Evolutionary conservation across 1,139 yeast species (phyloP), one percentile per base, ranked within the genome.

Genomic region (Entelexis paramagnoliae): DNA sequence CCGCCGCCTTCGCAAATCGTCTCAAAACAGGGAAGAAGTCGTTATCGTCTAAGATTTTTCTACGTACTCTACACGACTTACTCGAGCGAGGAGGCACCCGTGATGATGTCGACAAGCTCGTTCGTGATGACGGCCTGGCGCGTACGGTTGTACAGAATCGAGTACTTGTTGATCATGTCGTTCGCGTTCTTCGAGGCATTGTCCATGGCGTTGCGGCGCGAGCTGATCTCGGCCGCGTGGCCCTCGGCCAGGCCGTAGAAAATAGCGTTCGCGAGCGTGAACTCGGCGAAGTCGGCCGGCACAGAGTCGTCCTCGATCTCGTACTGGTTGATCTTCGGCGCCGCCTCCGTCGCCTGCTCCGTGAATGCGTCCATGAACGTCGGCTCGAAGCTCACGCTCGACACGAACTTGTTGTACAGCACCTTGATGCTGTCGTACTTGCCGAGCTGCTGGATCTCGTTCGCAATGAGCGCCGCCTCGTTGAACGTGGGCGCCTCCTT

Each of bases 121-220:
- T 91, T 91, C 76, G 98, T 91, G 69, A 91, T 91, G 70, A 89
- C 98, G 66, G 98, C 98, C 80, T 91, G 98, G 83, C 98, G 89
- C 70, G 97, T 86, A 81, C 98, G 89, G 89, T 91, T 91, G 77
- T 91, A 91, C 73, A 89, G 81, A 72, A 91, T 91, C 63, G 97
- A 83, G 83, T 86, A 89, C 69, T 79, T 82, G 76, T 79, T 82
- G 69, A 91, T 91, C 98, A 91, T 91, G 66, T 91, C 98, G 75
- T 95, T 95, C 60, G 98, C 98, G 71, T 89, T 91, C 94, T 91
- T 91, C 64, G 97, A 88, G 60, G 98, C 98, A 69, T 89, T 91
- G 74, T 91, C 98, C 98, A 91, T 91, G 65, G 98, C 98, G 71
- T 88, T 89, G 82, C 98, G 89, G 81, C 98, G 88, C 58, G 98